Base-by-base conservation (phyloP, 2,329 filamentous ascomycete genomes). In the Alternaria sp. region DNA sequence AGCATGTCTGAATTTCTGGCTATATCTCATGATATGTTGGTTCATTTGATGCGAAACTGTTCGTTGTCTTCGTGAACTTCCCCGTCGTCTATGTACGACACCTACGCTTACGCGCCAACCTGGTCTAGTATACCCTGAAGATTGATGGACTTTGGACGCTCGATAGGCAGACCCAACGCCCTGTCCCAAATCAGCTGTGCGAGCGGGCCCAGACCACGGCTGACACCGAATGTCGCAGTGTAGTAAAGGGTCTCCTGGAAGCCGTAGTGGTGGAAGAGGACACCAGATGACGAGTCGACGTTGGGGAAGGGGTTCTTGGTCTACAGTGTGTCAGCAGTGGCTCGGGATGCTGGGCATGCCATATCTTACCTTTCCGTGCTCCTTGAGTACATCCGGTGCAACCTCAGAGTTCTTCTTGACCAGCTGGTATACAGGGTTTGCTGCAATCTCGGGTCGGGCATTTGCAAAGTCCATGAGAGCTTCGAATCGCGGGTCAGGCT, bases 211-310 rank as follows among this genome's bases (percentile, higher is more conserved):
- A 99, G 84, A 54, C 86, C 87, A 78, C 88, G 84, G 78, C 85
- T 88, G 90, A 90, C 88, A 70, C 88, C 88, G 70, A 90, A 90
- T 6, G 87, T 89, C 10, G 87, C 88, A 16, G 88, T 90, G 84
- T 98, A 99, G 85, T 98, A 99, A 11, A 98, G 86, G 0, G 94
- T 97, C 84, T 98, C 93, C 79, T 92, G 91, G 89, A 99, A 97
- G 60, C 94, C 95, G 79, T 97, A 99, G 84, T 98, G 93, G 82
- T 98, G 90, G 88, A 99, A 98, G 50, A 99, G 86, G 6, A 98
- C 94, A 66, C 95, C 95, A 0, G 93, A 97, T 65, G 89, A 90
- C 49, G 91, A 93, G 81, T 99, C 95, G 64, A 99, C 95, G 79
- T 99, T 99, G 67, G 95, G 95, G 82, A 94, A 97, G 2, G 95